Evolutionary conservation across 108 stramenopile genomes (phyloP), one percentile per base, ranked within the genome.

Genomic region (Skeletonema costatum): DNA sequence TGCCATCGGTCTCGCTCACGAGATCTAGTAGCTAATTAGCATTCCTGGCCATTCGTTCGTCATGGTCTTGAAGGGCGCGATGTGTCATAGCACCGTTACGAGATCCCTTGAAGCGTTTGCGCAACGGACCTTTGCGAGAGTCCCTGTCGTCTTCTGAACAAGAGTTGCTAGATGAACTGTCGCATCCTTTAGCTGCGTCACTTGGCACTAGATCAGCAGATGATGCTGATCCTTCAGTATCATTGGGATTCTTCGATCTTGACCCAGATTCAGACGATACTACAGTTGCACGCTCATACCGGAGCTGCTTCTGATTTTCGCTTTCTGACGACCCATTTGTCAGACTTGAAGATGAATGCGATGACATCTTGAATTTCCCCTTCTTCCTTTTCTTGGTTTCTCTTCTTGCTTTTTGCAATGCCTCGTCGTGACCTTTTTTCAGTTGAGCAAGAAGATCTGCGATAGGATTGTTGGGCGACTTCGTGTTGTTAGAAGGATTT

Each of bases 131-230:
- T 41, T 35, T 68, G 29, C 59, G 60, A 70, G 50, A 19, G 33
- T 60, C 60, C 39, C 21, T 59, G 5, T 70, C 78, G 4, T 78
- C 78, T 3, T 78, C 78, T 12, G 71, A 78, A 12, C 19, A 63
- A 38, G 71, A 78, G 56, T 66, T 72, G 63, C 78, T 78, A 25
- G 71, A 72, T 25, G 64, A 66, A 29, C 71, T 50, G 5, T 60
- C 64, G 11, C 65, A 56, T 10, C 53, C 70, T 51, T 60, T 78
- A 41, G 64, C 61, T 58, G 71, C 59, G 42, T 62, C 78, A 50
- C 66, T 73, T 63, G 39, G n/a, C 21, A 59, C 38, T 16, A 65
- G 50, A 25, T 72, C 78, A 48, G 62, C 32, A 48, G 78, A 72
- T 10, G 70, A 69, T 39, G 71, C 35, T 13, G 77, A 71, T 35